phyloP scores from a whole-genome alignment of 1,284 basidiomycete genomes.

The Porodaedalea pini region DNA sequence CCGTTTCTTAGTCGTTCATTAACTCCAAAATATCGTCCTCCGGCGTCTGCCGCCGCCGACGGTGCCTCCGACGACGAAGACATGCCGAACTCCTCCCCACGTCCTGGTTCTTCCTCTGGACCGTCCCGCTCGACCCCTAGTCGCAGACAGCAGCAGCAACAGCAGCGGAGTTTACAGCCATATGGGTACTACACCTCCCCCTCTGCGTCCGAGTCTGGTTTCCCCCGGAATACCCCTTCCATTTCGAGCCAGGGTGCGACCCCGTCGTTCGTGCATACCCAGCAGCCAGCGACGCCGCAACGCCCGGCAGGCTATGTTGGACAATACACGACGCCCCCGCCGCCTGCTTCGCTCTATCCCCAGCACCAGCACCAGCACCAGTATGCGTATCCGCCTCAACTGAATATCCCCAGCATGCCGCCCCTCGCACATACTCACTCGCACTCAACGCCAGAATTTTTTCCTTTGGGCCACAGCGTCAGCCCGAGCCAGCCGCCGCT shows the following conservation, averaged over 20 bases:
- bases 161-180: background rate
- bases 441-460: constrained; percentile 31
- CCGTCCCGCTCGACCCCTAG: background rate
- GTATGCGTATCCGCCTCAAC: constrained; percentile 30
- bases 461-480: constrained; percentile 29
- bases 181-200: constrained; percentile 8
- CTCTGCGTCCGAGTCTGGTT: constrained; percentile 9
- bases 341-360: constrained; percentile 36
- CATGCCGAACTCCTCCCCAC: constrained; percentile 11
- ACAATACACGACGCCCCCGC: constrained; percentile 46
- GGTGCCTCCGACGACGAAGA: background rate
- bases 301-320: constrained; percentile 38
- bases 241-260: background rate
- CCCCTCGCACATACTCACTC: constrained; percentile 21
- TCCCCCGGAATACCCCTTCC: constrained; percentile 5
- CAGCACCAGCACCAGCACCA: constrained; percentile 37
- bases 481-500: constrained; percentile 26
- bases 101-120: constrained; percentile 1
- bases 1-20: background rate
- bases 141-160: background rate
- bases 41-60: background rate
- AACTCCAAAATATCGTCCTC: constrained; percentile 1
- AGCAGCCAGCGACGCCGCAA: constrained; percentile 26
- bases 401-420: constrained; percentile 31
- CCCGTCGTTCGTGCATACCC: constrained; percentile 4